Conservation (phyloP, 495 filamentous ascomycete species). For the Lophiotrema nucula region DNA sequence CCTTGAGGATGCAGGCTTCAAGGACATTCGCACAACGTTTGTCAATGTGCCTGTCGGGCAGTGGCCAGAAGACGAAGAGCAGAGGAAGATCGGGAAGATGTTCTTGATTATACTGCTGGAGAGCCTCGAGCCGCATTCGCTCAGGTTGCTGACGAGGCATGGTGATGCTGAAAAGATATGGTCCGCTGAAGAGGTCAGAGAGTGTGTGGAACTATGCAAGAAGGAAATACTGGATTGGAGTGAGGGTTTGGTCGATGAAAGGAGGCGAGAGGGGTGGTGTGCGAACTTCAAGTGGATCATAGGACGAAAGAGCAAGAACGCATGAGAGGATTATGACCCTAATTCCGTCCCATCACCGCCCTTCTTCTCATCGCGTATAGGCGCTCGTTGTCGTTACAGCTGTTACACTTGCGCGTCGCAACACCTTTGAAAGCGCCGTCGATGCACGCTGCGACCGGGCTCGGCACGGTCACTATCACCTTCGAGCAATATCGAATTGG, state of each 20-base stretch:
- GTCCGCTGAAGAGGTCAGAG: slow-evolving; percentile 22
- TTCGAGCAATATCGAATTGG: too few relatives aligned
- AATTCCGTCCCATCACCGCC: too few relatives aligned
- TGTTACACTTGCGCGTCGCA: too few relatives aligned
- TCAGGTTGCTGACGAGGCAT: slow-evolving; percentile 59
- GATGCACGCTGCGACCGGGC: too few relatives aligned
- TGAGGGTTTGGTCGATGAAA: slow-evolving; percentile 1
- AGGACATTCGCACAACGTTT: slow-evolving; percentile 55
- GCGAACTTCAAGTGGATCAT: slow-evolving; percentile 32
- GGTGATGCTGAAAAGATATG: slow-evolving; percentile 19
- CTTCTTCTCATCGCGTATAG: too few relatives aligned
- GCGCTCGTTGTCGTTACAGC: too few relatives aligned
- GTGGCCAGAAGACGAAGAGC: slow-evolving; percentile 48
- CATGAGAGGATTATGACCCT: too few relatives aligned
- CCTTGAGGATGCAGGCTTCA: slow-evolving; percentile 60
- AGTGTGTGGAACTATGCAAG: slow-evolving; percentile 17
- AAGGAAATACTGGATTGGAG: slow-evolving; percentile 20
- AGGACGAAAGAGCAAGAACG: slow-evolving; percentile 28
- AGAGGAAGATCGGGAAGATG: slow-evolving; percentile 62
- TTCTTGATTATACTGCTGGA: slow-evolving; percentile 64
- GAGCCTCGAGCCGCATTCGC: slow-evolving; percentile 59
- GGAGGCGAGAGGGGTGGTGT: slow-evolving; percentile 23
- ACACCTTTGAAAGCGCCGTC: too few relatives aligned
- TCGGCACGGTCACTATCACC: too few relatives aligned
- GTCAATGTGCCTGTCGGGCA: slow-evolving; percentile 61